These are phyloP conservation scores for Stemphylium lycopersici DNA, from an alignment of 2,329 filamentous ascomycete species.

Conservation along the genomic window DNA sequence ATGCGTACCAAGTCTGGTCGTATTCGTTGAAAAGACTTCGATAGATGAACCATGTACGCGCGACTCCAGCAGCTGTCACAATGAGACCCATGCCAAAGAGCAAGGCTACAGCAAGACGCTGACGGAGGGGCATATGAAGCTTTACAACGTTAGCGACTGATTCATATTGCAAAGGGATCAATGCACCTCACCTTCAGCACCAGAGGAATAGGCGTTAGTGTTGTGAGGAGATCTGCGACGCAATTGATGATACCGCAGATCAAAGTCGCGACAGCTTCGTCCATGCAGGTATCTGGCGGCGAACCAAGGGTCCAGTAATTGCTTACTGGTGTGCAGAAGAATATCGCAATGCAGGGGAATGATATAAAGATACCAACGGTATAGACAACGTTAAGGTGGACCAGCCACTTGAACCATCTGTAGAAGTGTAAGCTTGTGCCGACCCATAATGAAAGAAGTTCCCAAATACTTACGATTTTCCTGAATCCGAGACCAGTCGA, in stretches of 20 bases:
- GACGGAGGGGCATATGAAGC: constrained; percentile 51
- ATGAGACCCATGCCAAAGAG: constrained; percentile 52
- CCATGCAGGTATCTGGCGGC: constrained; percentile 42
- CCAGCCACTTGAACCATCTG: constrained; percentile 47
- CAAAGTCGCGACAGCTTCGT: constrained; percentile 51
- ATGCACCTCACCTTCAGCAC: constrained; percentile 39
- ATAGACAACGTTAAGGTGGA: constrained; percentile 49
- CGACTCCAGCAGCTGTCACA: constrained; percentile 51
- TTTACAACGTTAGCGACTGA: not conserved
- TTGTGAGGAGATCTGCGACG: constrained; percentile 51
- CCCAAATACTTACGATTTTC: constrained; percentile 16
- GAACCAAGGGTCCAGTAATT: constrained; percentile 52
- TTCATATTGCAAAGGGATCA: not conserved
- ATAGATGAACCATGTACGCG: constrained; percentile 55
- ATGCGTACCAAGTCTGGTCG: constrained; percentile 55
- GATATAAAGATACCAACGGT: constrained; percentile 47
- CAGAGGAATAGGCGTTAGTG: constrained; percentile 53
- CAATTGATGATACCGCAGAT: constrained; percentile 52
- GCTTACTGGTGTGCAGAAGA: constrained; percentile 51
- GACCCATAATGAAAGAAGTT: too few relatives aligned
- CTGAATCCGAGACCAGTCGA: constrained; percentile 51
- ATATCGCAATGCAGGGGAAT: constrained; percentile 46
- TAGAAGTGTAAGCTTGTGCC: not conserved
- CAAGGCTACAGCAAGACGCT: constrained; percentile 49
- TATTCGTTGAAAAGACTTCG: constrained; percentile 49